Evolutionary conservation across 148 eudicot species (phyloP).

Genomic region (Mesembryanthemum crystallinum): DNA sequence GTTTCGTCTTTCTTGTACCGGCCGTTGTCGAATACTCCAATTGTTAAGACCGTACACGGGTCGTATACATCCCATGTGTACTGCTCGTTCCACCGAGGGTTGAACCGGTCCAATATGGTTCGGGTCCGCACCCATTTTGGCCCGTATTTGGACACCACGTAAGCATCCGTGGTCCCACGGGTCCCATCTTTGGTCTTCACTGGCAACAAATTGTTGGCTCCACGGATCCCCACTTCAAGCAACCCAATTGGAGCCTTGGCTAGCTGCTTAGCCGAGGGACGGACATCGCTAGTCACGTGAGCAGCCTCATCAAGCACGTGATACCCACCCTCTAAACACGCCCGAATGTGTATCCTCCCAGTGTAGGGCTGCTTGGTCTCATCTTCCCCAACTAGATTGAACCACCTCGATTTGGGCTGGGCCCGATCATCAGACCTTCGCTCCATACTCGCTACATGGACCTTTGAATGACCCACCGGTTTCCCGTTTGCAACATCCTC

Average conservation of each 20-base stretch:
- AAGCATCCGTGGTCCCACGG: constrained; percentile 80
- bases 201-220: constrained; percentile 67
- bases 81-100: constrained; percentile 92
- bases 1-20: constrained; percentile 50
- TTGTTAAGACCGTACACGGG: constrained; percentile 80
- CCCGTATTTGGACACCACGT: constrained; percentile 84
- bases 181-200: constrained; percentile 79
- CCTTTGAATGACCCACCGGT: constrained; percentile 53
- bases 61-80: constrained; percentile 88
- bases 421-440: constrained; percentile 52
- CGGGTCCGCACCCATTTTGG: constrained; percentile 90
- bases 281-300: constrained; percentile 85
- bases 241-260: constrained; percentile 73
- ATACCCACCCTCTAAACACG: constrained; percentile 87
- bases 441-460: constrained; percentile 62
- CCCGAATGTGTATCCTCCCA: constrained; percentile 72
- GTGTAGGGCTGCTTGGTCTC: constrained; percentile 54
- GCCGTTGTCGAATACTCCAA: constrained; percentile 82
- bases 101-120: constrained; percentile 73
- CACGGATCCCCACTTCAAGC: constrained; percentile 80
- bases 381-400: constrained; percentile 61
- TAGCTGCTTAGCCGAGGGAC: constrained; percentile 72
- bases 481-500: constrained; percentile 57
- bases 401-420: constrained; percentile 72
- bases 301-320: constrained; percentile 98